Conservation (phyloP, 1,139 yeast genomes). For the Suhomyces bolitotheri region DNA sequence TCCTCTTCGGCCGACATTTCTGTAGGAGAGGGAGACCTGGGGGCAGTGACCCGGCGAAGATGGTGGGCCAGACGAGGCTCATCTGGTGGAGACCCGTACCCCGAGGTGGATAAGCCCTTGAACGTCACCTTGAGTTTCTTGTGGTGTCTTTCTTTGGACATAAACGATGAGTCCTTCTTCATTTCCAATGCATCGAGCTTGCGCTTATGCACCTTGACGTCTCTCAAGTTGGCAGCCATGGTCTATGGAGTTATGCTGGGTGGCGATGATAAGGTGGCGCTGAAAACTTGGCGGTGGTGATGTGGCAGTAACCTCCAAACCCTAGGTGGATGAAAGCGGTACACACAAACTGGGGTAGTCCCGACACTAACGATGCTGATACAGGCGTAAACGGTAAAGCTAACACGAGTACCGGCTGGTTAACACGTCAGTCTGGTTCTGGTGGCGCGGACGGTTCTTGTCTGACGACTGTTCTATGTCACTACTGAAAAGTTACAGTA, state of each 20-base stretch:
- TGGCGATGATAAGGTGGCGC: background rate
- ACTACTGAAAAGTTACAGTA: too few species aligned
- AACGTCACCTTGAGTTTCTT: conserved; percentile 16
- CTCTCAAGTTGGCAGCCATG: conserved; percentile 32
- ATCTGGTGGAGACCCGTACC: conserved; percentile 4
- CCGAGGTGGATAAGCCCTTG: conserved; percentile 9
- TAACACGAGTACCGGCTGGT: too few species aligned
- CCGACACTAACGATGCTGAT: too few species aligned
- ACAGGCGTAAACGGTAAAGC: too few species aligned
- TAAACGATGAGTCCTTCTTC: conserved; percentile 20
- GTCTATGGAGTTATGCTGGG: background rate
- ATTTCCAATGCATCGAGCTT: conserved; percentile 27
- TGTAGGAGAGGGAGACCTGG: conserved; percentile 31
- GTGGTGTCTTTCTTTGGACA: conserved; percentile 10
- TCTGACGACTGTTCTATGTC: too few species aligned
- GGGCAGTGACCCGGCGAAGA: conserved; percentile 13
- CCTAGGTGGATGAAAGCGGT: too few species aligned
- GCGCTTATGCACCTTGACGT: conserved; percentile 29
- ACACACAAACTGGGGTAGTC: too few species aligned
- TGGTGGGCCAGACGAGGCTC: conserved; percentile 14
- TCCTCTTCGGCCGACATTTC: conserved; percentile 13
- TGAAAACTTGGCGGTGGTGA: background rate
- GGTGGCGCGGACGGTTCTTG: too few species aligned
- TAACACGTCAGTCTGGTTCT: too few species aligned
- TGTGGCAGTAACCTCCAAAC: too few species aligned